phyloP scores from a whole-genome alignment of 352 stramenopile genomes.

The Phytophthora ramorum region DNA sequence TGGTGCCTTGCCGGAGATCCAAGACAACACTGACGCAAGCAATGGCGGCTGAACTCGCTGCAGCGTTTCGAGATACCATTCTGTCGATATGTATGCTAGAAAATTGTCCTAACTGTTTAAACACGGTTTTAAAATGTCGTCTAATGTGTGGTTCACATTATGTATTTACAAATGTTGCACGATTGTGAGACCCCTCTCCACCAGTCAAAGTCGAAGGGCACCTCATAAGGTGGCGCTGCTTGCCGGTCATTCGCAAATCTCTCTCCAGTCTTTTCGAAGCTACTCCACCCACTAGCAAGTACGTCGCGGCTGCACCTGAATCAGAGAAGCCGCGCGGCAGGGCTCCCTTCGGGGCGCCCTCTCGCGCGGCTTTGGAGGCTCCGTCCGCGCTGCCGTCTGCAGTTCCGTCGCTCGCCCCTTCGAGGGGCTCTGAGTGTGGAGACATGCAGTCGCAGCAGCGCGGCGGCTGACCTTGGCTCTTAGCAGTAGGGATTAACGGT shows the following conservation, averaged over 20 bases:
- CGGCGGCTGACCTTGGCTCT: conserved; percentile 63
- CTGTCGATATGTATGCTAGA: conserved; percentile 28
- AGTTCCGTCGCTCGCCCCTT: conserved; percentile 19
- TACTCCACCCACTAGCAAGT: conserved; percentile 39
- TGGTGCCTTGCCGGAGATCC: not conserved
- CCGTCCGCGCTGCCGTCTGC: conserved; percentile 20
- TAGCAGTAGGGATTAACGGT: conserved; percentile 60
- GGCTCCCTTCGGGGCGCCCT: conserved; percentile 15
- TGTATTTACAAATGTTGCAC: not conserved
- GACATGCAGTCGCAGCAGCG: conserved; percentile 25
- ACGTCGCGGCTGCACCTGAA: conserved; percentile 19
- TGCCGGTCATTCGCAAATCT: conserved; percentile 45
- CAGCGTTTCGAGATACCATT: not conserved
- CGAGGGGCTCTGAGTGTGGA: conserved; percentile 26
- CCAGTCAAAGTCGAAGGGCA: conserved; percentile 8
- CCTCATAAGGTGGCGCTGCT: not conserved
- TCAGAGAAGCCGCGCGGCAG: conserved; percentile 41
- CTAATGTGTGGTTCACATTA: not conserved
- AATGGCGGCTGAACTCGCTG: conserved; percentile 3
- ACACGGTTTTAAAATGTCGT: not conserved
- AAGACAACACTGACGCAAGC: conserved; percentile 22
- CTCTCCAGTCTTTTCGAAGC: conserved; percentile 46
- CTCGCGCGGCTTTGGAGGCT: conserved; percentile 75
- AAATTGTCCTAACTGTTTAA: not conserved
- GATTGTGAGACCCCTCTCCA: not conserved